Conservation (phyloP, 129 eudicot genomes). For the sunflower (Helianthus annuus) region HanXRQr2.0-SUNRISE NC_035444.2:62838765-62839264, state of each 20-base stretch:
- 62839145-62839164: neutral
- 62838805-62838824: neutral
- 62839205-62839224: too few relatives aligned
- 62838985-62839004: neutral
- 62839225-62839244: too few relatives aligned
- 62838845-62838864: constrained; percentile 76
- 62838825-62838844: neutral
- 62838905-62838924: constrained; percentile 91
- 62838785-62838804: neutral
- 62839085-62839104: neutral
- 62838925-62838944: constrained; percentile 97
- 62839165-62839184: neutral
- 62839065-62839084: neutral
- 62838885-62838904: constrained; percentile 91
- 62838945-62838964: constrained; percentile 88
- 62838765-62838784: neutral
- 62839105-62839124: neutral
- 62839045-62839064: neutral
- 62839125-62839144: neutral
- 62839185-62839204: too few relatives aligned
- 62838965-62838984: neutral
- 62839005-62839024: neutral
- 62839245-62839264: too few relatives aligned
- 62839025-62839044: neutral
- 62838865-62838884: constrained; percentile 92